Percentiles rank a stretch among this genome's conserved stretches.
phyloP scores from a whole-genome alignment of 352 stramenopile species.

The Aphanomyces astaci region DNA sequence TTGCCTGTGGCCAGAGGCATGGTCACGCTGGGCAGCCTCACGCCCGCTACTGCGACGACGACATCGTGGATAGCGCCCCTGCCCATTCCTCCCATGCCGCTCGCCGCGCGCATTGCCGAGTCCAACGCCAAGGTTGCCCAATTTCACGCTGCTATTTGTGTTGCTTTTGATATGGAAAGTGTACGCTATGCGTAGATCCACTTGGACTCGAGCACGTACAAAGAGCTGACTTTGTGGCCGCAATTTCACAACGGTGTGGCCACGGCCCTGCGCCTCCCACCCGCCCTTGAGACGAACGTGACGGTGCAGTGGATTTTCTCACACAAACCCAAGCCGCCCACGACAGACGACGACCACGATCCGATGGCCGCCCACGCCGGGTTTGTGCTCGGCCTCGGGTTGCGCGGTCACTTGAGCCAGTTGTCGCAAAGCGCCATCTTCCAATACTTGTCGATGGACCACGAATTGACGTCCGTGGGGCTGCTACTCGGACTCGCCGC shows the following conservation, averaged over 20 bases:
- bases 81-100: constrained; percentile 85
- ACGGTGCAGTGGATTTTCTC: constrained; percentile 7
- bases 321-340: constrained; percentile 22
- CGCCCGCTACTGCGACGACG: constrained; percentile 66
- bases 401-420: constrained; percentile 90
- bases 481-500: constrained; percentile 96
- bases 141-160: no score
- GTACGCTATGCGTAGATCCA: not conserved
- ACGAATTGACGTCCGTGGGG: constrained; percentile 94
- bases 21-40: constrained; percentile 89
- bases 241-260: constrained; percentile 98
- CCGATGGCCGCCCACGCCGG: constrained; percentile 82
- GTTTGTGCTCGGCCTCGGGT: constrained; percentile 92
- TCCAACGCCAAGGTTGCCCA: constrained; percentile 91
- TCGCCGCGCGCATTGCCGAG: constrained; percentile 90
- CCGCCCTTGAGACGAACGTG: not conserved
- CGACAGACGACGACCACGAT: constrained; percentile 10
- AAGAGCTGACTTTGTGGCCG: constrained; percentile 93
- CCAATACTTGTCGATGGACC: constrained; percentile 95
- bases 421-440: constrained; percentile 98
- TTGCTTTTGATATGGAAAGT: no score
- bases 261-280: constrained; percentile 85
- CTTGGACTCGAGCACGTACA: constrained; percentile 87
- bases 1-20: constrained; percentile 92
- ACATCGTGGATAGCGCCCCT: constrained; percentile 40